phyloP scores from a whole-genome alignment of 2,329 filamentous ascomycete species.

The Pleurostoma richardsiae region DNA sequence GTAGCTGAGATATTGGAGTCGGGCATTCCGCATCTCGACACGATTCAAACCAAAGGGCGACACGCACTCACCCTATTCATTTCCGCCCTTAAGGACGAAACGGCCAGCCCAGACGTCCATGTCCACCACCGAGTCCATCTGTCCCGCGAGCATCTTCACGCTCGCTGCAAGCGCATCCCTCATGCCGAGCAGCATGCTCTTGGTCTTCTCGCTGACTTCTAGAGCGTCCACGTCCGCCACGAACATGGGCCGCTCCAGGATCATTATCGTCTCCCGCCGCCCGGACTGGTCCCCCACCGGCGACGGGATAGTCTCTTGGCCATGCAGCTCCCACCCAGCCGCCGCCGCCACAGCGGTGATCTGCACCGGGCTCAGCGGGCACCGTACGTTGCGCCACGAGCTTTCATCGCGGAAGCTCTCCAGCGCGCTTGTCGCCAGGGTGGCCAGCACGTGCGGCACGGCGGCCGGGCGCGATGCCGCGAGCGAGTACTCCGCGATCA shows the following conservation, averaged over 20 bases:
- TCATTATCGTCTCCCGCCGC: conserved; percentile 4
- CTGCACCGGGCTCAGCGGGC: background rate
- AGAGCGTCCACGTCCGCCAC: conserved; percentile 3
- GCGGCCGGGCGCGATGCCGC: background rate
- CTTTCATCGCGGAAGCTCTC: conserved; percentile 14
- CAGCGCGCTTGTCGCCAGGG: background rate
- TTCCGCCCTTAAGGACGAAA: background rate
- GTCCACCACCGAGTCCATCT: background rate
- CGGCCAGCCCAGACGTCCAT: conserved; percentile 6
- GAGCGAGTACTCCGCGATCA: background rate
- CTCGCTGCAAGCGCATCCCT: conserved; percentile 4
- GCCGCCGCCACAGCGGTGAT: background rate
- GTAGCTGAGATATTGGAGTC: no score
- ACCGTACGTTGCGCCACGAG: background rate
- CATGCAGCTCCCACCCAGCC: background rate
- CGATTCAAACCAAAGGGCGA: no score
- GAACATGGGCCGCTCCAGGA: background rate
- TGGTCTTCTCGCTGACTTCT: conserved; percentile 1
- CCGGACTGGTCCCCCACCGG: background rate
- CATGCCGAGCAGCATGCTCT: conserved; percentile 4
- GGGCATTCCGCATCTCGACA: no score
- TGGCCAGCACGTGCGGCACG: conserved; percentile 1
- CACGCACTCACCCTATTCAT: no score
- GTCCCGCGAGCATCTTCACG: conserved; percentile 2
- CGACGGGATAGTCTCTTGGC: background rate